These are phyloP conservation scores for Circinella umbellata DNA, from an alignment of 371 early-diverging fungal species.

Conservation along the genomic window DNA sequence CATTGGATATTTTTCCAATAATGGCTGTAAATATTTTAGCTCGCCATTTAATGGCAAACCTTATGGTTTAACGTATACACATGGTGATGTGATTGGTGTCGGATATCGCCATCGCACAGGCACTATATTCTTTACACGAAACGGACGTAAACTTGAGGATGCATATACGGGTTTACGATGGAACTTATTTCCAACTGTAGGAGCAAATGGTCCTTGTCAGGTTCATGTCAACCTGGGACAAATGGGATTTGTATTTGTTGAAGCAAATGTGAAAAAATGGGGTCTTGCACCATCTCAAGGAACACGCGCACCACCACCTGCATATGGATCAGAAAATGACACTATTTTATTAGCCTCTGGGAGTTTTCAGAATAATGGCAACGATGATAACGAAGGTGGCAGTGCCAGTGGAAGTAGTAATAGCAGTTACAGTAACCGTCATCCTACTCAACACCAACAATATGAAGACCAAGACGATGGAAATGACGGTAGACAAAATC, in stretches of 20 bases:
- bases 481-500: not conserved
- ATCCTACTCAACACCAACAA: not conserved
- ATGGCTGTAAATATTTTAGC: slow-evolving; percentile 69
- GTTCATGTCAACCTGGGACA: slow-evolving; percentile 71
- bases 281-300: slow-evolving; percentile 78
- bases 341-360: slow-evolving; percentile 19
- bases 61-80: slow-evolving; percentile 64
- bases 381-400: not conserved
- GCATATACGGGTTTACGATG: slow-evolving; percentile 59
- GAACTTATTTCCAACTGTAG: slow-evolving; percentile 69
- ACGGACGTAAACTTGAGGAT: slow-evolving; percentile 70
- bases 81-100: slow-evolving; percentile 80
- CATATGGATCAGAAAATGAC: slow-evolving; percentile 55
- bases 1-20: slow-evolving; percentile 72
- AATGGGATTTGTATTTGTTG: slow-evolving; percentile 68
- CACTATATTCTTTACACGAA: slow-evolving; percentile 79
- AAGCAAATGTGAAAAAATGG: slow-evolving; percentile 88
- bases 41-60: slow-evolving; percentile 66
- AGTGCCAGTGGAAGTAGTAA: not conserved
- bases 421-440: not conserved
- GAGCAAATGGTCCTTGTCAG: slow-evolving; percentile 67
- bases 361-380: not conserved
- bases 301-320: slow-evolving; percentile 68
- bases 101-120: slow-evolving; percentile 80
- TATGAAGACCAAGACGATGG: not conserved